Percentiles rank a stretch among this genome's conserved stretches.
phyloP scores from a whole-genome alignment of 1,284 basidiomycete species.

The Sporisorium iseilematis-ciliati region DNA sequence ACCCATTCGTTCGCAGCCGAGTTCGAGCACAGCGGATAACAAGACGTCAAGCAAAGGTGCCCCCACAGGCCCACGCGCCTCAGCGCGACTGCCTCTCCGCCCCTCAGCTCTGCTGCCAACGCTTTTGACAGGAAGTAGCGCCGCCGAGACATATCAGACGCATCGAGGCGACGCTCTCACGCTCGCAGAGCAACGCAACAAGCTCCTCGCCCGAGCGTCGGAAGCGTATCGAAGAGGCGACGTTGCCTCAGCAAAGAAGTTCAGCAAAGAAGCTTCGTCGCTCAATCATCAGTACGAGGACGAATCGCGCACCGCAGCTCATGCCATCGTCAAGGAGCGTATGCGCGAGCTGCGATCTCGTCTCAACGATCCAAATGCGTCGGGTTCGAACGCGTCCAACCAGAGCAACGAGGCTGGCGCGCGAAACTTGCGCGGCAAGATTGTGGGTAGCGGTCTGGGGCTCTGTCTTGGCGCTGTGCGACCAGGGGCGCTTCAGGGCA shows the following conservation, averaged over 20 bases:
- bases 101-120: slow-evolving; percentile 88
- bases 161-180: slow-evolving; percentile 88
- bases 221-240: slow-evolving; percentile 95
- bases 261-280: slow-evolving; percentile 91
- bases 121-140: slow-evolving; percentile 73
- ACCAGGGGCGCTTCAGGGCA: slow-evolving; percentile 28
- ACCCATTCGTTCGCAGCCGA: slow-evolving; percentile 23
- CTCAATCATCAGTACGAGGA: slow-evolving; percentile 91
- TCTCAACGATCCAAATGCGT: slow-evolving; percentile 73
- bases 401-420: slow-evolving; percentile 85
- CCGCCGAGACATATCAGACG: slow-evolving; percentile 85
- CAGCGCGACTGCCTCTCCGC: slow-evolving; percentile 75
- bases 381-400: slow-evolving; percentile 24
- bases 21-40: slow-evolving; percentile 4
- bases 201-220: slow-evolving; percentile 92
- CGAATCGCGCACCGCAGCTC: slow-evolving; percentile 82
- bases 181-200: slow-evolving; percentile 90
- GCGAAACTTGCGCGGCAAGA: slow-evolving; percentile 79
- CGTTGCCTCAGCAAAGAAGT: slow-evolving; percentile 91
- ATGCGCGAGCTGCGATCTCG: slow-evolving; percentile 79
- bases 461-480: slow-evolving; percentile 63
- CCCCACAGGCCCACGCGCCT: slow-evolving; percentile 12
- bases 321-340: slow-evolving; percentile 84
- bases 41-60: slow-evolving; percentile 8
- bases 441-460: slow-evolving; percentile 80